Base-by-base conservation (phyloP, 805 yeast genomes). In the Candida insectorum region DNA sequence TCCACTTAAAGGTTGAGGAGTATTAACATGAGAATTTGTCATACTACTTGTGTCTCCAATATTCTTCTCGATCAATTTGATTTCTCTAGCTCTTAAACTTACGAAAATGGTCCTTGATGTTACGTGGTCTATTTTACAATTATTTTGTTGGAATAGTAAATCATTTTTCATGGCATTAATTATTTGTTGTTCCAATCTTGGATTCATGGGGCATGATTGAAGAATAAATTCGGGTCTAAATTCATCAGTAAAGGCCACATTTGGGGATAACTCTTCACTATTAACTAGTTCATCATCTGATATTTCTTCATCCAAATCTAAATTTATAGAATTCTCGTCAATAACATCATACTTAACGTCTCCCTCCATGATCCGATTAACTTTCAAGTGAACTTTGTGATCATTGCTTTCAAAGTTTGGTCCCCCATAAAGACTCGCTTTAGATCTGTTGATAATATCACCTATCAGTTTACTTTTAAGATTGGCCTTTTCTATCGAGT, bases 201-300 rank as follows among this genome's bases (percentile, higher is more conserved):
- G 63, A 14, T 64, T 58, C 11, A 66, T 54, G 1, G 79, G 80
- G 45, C 79, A 73, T 7, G 79, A 75, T 49, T 77, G 84, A 17
- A 75, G 40, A 10, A 58, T 51, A 44, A 69, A 75, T 43, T 75
- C 80, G 0, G 78, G 74, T 26, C 77, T 50, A 41, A 63, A 75
- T 37, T 72, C 75, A 17, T 73, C 75, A 4, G 67, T 52, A 43
- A 66, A 75, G 4, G 70, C 71, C 7, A 64, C 64, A 34, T 45
- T 55, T 1, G 69, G 63, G 5, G 52, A 38, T 13, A 66, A 46
- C 5, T 51, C 44, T 16, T 43, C 45, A 19, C 40, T 39, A 17
- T 51, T 51, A 16, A 14, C 20, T n/a, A 23, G 16, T 15, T 28
- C 30, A 2, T 20, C 23, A 4, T 26, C 28, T 11, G 11, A 4